Conservation (phyloP, 2,329 filamentous ascomycete genomes). For the Coniochaeta sp. region DNA sequence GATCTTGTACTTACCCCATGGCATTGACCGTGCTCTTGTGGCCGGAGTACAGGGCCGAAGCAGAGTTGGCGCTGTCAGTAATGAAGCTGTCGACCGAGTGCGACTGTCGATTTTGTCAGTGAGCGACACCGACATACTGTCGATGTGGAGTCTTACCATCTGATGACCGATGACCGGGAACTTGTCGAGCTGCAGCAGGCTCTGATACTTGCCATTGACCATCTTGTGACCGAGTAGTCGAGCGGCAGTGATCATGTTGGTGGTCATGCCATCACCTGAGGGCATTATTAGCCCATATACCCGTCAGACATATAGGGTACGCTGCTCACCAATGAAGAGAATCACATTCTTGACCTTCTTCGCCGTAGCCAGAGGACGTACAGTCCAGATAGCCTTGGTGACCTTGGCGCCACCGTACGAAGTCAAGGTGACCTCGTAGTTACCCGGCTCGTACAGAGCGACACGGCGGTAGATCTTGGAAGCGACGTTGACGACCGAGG, state of each 20-base stretch:
- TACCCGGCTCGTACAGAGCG: conserved; percentile 69
- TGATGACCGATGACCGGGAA: conserved; percentile 84
- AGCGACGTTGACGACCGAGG: conserved; percentile 72
- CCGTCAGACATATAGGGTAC: no score
- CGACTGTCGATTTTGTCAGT: conserved; percentile 36
- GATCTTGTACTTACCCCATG: conserved; percentile 40
- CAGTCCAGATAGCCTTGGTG: conserved; percentile 72
- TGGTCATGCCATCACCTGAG: conserved; percentile 54
- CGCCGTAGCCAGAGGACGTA: conserved; percentile 61
- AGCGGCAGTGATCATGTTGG: conserved; percentile 74
- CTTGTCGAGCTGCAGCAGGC: conserved; percentile 67
- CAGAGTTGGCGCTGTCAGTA: conserved; percentile 80
- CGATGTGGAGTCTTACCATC: conserved; percentile 44
- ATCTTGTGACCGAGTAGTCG: conserved; percentile 75
- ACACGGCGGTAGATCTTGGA: conserved; percentile 72
- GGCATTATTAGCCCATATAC: background rate
- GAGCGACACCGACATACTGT: background rate
- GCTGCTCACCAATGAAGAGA: conserved; percentile 78
- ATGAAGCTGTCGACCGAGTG: conserved; percentile 82
- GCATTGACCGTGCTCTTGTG: conserved; percentile 82
- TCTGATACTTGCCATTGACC: conserved; percentile 79
- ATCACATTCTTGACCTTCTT: conserved; percentile 81
- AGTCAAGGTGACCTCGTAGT: conserved; percentile 67
- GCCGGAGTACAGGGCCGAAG: conserved; percentile 72
- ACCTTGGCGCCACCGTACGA: conserved; percentile 64